Percentiles rank a stretch among this genome's conserved stretches.
Conservation (phyloP, 2,329 filamentous ascomycete genomes). For the Cadophora gregata region DNA sequence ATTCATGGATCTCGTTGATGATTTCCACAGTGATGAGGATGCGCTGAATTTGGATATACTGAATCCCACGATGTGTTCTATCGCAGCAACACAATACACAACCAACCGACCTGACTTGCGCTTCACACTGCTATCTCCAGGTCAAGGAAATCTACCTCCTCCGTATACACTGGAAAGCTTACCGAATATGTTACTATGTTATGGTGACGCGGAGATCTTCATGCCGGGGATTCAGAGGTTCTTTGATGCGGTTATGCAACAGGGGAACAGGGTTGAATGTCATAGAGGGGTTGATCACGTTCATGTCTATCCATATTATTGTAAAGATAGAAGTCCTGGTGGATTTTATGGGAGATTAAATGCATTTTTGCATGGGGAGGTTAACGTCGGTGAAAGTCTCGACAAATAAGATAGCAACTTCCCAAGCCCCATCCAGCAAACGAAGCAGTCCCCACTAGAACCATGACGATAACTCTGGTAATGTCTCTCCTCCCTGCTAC, state of each 20-base stretch:
- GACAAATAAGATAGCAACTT: background rate
- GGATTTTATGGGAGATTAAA: constrained; percentile 4
- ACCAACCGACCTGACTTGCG: constrained; percentile 3
- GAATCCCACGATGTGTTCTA: constrained; percentile 7
- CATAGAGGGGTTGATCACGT: constrained; percentile 10
- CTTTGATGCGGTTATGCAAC: background rate
- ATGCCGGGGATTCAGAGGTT: constrained; percentile 6
- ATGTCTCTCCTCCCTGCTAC: background rate
- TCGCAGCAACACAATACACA: constrained; percentile 1
- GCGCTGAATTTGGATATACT: constrained; percentile 1
- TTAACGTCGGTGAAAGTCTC: background rate
- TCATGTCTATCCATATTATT: constrained; percentile 11
- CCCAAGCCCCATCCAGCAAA: constrained; percentile 1
- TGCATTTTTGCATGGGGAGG: background rate
- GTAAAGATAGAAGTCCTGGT: background rate
- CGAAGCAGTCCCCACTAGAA: background rate
- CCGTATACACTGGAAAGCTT: constrained; percentile 5
- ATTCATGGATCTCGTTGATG: constrained; percentile 10
- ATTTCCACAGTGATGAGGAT: constrained; percentile 5
- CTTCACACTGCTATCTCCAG: background rate
- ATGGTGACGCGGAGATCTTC: constrained; percentile 13
- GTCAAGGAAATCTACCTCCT: background rate
- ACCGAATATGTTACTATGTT: constrained; percentile 1
- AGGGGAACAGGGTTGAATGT: constrained; percentile 10
- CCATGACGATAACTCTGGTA: background rate